phyloP scores from a whole-genome alignment of 441 rosid genomes.

The Erysimum cheiri region DNA sequence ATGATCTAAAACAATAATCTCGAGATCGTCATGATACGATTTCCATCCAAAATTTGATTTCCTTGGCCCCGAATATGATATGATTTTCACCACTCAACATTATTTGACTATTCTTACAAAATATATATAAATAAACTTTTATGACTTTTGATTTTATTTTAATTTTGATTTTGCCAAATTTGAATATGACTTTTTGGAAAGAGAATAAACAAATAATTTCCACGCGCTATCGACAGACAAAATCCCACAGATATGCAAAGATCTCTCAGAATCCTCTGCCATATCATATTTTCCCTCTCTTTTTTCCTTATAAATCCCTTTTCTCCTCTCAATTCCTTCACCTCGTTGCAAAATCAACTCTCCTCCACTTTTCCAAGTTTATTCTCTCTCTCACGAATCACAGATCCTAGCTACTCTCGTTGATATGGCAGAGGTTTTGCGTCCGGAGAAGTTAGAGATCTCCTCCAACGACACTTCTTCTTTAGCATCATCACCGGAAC shows the following conservation, averaged over 20 bases:
- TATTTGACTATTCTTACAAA: slow-evolving; percentile 32
- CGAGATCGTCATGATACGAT: slow-evolving; percentile 42
- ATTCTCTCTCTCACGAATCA: neutral
- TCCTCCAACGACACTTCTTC: slow-evolving; percentile 35
- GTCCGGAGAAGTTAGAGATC: slow-evolving; percentile 37
- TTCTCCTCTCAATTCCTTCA: slow-evolving; percentile 17
- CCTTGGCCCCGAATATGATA: slow-evolving; percentile 14
- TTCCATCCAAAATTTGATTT: slow-evolving; percentile 19
- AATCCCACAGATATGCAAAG: slow-evolving; percentile 46
- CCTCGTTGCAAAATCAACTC: slow-evolving; percentile 12
- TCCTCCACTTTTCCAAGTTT: neutral
- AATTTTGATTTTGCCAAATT: slow-evolving; percentile 23
- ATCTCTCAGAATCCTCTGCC: slow-evolving; percentile 39
- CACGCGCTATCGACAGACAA: slow-evolving; percentile 44
- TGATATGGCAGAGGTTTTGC: slow-evolving; percentile 41
- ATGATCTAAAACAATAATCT: slow-evolving; percentile 37
- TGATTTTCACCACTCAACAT: slow-evolving; percentile 37
- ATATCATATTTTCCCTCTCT: slow-evolving; percentile 38
- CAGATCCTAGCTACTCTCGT: neutral
- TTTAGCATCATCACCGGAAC: slow-evolving; percentile 41
- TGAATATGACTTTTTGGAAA: slow-evolving; percentile 37
- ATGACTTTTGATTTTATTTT: slow-evolving; percentile 25
- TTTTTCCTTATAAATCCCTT: slow-evolving; percentile 28
- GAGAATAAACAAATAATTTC: slow-evolving; percentile 39
- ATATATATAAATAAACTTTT: neutral